Base-by-base conservation (phyloP, 176 grass and related monocot genomes). In the Melocanna baccifera region DNA sequence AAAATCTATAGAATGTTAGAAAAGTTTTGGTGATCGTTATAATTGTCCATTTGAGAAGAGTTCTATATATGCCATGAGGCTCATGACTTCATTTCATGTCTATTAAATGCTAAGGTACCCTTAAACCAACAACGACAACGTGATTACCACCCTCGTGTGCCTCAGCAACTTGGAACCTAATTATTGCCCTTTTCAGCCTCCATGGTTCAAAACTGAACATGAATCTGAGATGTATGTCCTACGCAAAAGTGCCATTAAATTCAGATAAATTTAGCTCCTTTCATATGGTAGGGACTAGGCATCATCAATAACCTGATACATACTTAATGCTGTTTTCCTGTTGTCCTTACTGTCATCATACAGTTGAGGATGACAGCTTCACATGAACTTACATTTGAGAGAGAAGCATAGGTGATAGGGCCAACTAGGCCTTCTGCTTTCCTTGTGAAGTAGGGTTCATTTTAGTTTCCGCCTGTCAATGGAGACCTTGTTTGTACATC, bases 171-270 rank as follows among this genome's bases (percentile, higher is more conserved):
- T 80, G 89, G 80, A 87, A 87, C 89, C 74, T 91, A 87, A 87
- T 87, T 91, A 91, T 91, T 91, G 67, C 75, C 50, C 85, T 87
- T 91, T 87, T 84, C 80, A 75, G 75, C 79, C 75, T 74, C 32
- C 62, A 87, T 91, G 80, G 84, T 84, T 83, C 75, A 89, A 61
- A 75, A 70, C 61, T 84, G 68, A 87, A 87, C 75, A 80, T 87
- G 80, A 79, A 87, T 73, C 85, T 87, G 85, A 80, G 85, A 75
- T 87, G 84, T 91, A 84, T 91, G 80, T 67, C 85, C 80, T 84
- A 91, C 41, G 75, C 85, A 91, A 87, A 87, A 74, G 84, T 87
- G 42, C 36, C 80, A 87, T 79, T 90, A 87, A 83, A 73, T 59
- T 68, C 82, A 30, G 67, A 86, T 79, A 87, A 83, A 30, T 68